Conservation (phyloP, 768 basidiomycete genomes). For the Roridomyces roridus region DNA sequence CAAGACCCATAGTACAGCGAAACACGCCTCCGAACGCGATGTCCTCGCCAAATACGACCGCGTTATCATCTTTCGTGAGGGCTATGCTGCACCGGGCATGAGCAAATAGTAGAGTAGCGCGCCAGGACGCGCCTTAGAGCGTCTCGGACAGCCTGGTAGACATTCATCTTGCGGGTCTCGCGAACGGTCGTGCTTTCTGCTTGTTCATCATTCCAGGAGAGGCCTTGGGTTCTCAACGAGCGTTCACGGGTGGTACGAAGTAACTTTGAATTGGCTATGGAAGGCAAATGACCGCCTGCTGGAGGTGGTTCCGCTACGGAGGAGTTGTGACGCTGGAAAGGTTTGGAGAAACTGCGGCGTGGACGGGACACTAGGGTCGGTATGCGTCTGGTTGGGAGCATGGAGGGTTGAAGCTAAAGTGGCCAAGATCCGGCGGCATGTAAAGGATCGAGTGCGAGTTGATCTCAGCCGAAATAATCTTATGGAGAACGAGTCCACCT, state of each 20-base stretch:
- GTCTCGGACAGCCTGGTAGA: conserved; percentile 91
- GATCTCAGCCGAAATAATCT: background rate
- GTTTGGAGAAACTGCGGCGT: conserved; percentile 19
- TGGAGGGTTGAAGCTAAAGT: conserved; percentile 30
- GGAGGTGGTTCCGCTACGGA: conserved; percentile 69
- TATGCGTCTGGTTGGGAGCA: conserved; percentile 40
- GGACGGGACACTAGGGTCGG: conserved; percentile 13
- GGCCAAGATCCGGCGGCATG: conserved; percentile 47
- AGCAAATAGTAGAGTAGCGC: background rate
- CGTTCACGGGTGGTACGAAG: conserved; percentile 70
- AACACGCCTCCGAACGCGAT: conserved; percentile 96
- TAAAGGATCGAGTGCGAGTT: too few relatives aligned
- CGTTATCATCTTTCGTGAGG: conserved; percentile 81
- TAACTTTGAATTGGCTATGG: conserved; percentile 71
- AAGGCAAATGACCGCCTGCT: conserved; percentile 78
- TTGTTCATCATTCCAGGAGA: conserved; percentile 75
- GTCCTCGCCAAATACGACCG: conserved; percentile 91
- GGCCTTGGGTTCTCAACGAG: conserved; percentile 73
- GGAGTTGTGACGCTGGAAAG: conserved; percentile 54
- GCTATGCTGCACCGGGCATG: conserved; percentile 63
- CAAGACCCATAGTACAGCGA: conserved; percentile 91
- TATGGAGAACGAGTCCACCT: conserved; percentile 86
- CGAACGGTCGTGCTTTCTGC: conserved; percentile 56
- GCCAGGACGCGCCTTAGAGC: conserved; percentile 70
- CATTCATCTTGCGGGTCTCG: conserved; percentile 94